Evolutionary conservation across 768 basidiomycete genomes (phyloP), one percentile per base, ranked within the genome.

Genomic region (Mycena latifolia): DNA sequence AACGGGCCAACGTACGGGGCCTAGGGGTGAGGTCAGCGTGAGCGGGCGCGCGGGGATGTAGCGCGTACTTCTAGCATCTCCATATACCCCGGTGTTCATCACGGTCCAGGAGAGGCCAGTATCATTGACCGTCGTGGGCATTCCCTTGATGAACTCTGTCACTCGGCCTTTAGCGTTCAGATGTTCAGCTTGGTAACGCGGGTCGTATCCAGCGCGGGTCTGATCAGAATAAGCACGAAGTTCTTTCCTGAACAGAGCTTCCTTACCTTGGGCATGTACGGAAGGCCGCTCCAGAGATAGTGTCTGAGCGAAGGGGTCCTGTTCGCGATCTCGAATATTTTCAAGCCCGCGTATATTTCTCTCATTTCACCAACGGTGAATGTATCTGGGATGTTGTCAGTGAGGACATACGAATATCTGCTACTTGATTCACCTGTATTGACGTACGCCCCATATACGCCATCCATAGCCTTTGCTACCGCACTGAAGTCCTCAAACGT

Each of bases 271-370:
- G 77, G 76, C 11, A 73, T 74, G 65, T 83, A 83, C 66, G 82
- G 82, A n/a, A 83, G 71, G 64, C 76, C 80, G 63, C 81, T 81
- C 79, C 79, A 84, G 37, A 84, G 72, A 55, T 80, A 78, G 64
- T 84, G 82, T 25, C 77, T 71, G 60, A 80, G 69, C 20, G 77
- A 66, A 6, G 71, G 71, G 6, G 71, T 75, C 35, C 77, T 72
- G 55, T 79, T 76, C 8, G 82, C 80, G 15, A 77, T 70, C 64
- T 84, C 83, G 67, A 80, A 83, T 27, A 84, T 78, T 59, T 78
- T 74, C 50, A 83, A 75, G 2, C 80, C 82, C 10, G 75, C 73
- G 55, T 74, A 80, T 0, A 81, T 77, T 69, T 83, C 81, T 52
- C 75, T 75, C 71, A 78, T 72, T 72, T 82, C 79, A 5, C 80